These are phyloP conservation scores for Thelonectria rubi DNA, from an alignment of 2,329 filamentous ascomycete species.

Conservation along the genomic window DNA sequence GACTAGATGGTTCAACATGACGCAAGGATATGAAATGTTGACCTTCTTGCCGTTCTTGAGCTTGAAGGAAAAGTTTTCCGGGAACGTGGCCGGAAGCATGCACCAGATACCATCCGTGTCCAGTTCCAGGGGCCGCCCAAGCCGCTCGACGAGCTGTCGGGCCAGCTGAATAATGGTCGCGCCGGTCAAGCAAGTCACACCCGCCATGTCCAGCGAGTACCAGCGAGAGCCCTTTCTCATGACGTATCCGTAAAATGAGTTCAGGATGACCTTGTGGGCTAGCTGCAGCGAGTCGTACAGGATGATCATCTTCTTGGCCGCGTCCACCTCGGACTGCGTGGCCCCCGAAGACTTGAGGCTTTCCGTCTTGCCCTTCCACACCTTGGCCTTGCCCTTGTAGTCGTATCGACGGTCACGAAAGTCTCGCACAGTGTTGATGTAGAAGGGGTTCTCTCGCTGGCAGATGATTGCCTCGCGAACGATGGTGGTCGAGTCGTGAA, in stretches of 20 bases:
- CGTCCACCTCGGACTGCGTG: conserved; percentile 78
- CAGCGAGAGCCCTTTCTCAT: conserved; percentile 99
- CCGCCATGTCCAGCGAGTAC: conserved; percentile 99
- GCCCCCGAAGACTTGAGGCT: conserved; percentile 85
- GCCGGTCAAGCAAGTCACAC: conserved; percentile 95
- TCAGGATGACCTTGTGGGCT: conserved; percentile 98
- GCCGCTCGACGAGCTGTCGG: conserved; percentile 88
- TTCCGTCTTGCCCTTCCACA: conserved; percentile 98
- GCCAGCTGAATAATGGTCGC: conserved; percentile 98
- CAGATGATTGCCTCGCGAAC: conserved; percentile 97
- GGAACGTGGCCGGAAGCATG: conserved; percentile 95
- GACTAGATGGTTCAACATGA: conserved; percentile 98
- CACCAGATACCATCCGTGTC: conserved; percentile 99
- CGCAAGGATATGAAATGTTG: conserved; percentile 95
- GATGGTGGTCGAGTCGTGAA: conserved; percentile 92
- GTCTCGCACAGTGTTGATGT: conserved; percentile 93
- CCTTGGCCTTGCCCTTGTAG: conserved; percentile 97
- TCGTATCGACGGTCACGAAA: conserved; percentile 98
- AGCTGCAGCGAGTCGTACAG: conserved; percentile 95
- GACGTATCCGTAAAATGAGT: conserved; percentile 99
- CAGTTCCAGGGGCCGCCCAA: conserved; percentile 90
- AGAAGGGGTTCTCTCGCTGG: conserved; percentile 97
- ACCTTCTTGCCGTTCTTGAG: conserved; percentile 96
- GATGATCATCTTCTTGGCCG: conserved; percentile 98
- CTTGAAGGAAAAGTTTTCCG: conserved; percentile 95